Evolutionary conservation across 2,329 filamentous ascomycete species (phyloP).

Genomic region (Penicillium concentricum): DNA sequence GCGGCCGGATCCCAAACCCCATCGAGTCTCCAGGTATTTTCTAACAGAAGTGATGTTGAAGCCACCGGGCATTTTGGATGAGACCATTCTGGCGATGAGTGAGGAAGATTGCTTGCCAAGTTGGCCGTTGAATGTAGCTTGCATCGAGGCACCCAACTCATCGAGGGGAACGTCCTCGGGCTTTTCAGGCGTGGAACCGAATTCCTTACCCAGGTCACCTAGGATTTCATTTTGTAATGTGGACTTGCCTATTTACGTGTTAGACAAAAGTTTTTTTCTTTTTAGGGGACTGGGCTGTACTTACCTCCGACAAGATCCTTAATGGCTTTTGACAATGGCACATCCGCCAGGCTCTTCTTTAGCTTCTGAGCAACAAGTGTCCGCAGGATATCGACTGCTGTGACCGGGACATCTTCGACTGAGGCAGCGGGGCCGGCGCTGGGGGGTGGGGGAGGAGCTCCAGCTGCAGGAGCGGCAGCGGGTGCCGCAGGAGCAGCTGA

Average conservation of each 20-base stretch:
- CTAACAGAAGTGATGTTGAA: constrained; percentile 97
- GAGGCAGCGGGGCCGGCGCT: constrained; percentile 82
- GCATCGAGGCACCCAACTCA: constrained; percentile 91
- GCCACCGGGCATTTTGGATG: constrained; percentile 98
- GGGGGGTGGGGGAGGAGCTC: constrained; percentile 58
- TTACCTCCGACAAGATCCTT: constrained; percentile 96
- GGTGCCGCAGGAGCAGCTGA: constrained; percentile 42
- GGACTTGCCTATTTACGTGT: constrained; percentile 73
- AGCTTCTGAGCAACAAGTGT: constrained; percentile 93
- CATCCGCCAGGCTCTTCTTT: constrained; percentile 86
- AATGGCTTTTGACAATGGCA: constrained; percentile 93
- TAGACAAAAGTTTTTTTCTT: neutral
- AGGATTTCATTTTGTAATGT: constrained; percentile 98
- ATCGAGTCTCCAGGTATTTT: constrained; percentile 92
- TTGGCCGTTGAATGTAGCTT: constrained; percentile 97
- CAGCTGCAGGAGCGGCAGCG: constrained; percentile 51
- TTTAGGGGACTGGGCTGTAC: constrained; percentile 35
- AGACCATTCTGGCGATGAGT: constrained; percentile 89
- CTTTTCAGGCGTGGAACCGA: constrained; percentile 96
- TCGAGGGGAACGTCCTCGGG: constrained; percentile 96
- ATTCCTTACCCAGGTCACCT: constrained; percentile 96
- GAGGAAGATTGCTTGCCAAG: constrained; percentile 95
- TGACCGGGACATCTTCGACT: constrained; percentile 81
- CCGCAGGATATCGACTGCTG: constrained; percentile 85
- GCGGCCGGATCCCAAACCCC: constrained; percentile 81